These are phyloP conservation scores for Cyclotella baltica DNA, from an alignment of 108 stramenopile genomes.

Conservation along the genomic window DNA sequence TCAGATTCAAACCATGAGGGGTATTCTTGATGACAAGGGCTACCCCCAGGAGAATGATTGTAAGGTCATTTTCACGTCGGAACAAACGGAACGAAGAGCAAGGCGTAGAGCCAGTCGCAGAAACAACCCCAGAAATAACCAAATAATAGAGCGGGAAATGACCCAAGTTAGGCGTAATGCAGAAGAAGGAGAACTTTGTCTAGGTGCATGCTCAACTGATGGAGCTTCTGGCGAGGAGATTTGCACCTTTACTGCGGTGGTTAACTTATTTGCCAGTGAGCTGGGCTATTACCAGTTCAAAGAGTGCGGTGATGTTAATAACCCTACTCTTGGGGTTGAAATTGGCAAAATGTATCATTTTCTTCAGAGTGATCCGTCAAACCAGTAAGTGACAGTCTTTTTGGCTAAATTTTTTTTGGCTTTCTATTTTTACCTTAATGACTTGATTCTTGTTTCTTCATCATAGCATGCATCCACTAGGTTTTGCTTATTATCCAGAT, in stretches of 20 bases:
- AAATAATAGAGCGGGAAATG: too few relatives aligned
- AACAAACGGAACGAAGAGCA: too few relatives aligned
- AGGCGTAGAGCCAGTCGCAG: too few relatives aligned
- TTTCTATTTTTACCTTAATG: background rate
- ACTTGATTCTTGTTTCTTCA: background rate
- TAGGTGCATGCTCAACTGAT: slow-evolving; percentile 22
- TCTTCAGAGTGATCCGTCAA: slow-evolving; percentile 61
- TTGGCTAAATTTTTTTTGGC: background rate
- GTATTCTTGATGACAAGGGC: slow-evolving; percentile 56
- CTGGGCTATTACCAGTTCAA: slow-evolving; percentile 80
- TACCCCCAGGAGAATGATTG: slow-evolving; percentile 54
- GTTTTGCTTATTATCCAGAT: slow-evolving; percentile 67
- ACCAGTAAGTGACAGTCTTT: slow-evolving; percentile 56
- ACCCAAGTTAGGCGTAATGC: too few relatives aligned
- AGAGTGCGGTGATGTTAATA: slow-evolving; percentile 73
- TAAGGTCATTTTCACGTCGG: slow-evolving; percentile 20
- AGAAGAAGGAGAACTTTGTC: slow-evolving; percentile 15
- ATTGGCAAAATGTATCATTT: slow-evolving; percentile 80
- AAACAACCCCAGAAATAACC: too few relatives aligned
- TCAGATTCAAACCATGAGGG: slow-evolving; percentile 84
- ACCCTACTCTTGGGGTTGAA: slow-evolving; percentile 81
- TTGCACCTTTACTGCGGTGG: slow-evolving; percentile 15
- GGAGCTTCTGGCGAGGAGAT: slow-evolving; percentile 5
- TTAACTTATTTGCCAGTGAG: slow-evolving; percentile 39
- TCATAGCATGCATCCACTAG: slow-evolving; percentile 72